A percentile compares a stretch with the other conserved stretches of the same genome.
phyloP scores from a whole-genome alignment of 306 rosid species.

The Lathyrus aphaca region DNA sequence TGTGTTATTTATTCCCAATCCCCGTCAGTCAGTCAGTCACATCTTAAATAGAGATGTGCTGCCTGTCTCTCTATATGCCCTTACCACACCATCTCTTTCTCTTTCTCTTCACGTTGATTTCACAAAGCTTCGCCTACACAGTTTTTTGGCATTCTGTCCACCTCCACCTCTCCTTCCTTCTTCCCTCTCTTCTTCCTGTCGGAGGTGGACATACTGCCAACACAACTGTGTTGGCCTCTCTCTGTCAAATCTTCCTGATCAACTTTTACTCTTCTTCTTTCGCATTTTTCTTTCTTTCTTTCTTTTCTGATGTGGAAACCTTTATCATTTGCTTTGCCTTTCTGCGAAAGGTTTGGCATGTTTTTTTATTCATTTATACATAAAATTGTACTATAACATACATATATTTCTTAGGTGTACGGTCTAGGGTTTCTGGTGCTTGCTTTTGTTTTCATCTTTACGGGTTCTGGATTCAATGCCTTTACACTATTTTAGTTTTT shows the following conservation, averaged over 20 bases:
- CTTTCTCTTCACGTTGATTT: constrained; percentile 65
- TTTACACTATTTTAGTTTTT: neutral
- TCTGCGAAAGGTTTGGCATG: neutral
- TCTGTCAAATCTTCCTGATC: constrained; percentile 76
- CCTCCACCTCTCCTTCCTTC: constrained; percentile 46
- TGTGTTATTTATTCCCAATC: neutral
- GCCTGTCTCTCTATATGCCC: neutral
- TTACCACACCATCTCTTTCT: neutral
- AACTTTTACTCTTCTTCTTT: too few relatives aligned
- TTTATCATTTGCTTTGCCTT: neutral
- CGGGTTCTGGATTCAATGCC: neutral
- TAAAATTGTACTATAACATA: neutral
- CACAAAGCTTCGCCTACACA: constrained; percentile 74
- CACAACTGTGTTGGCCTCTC: constrained; percentile 69
- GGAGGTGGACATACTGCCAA: constrained; percentile 99
- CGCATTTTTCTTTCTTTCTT: too few relatives aligned
- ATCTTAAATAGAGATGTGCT: neutral
- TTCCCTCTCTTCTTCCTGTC: neutral
- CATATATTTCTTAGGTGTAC: neutral
- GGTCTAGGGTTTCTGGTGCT: neutral
- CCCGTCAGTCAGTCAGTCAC: neutral
- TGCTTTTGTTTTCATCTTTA: neutral
- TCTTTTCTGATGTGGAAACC: neutral
- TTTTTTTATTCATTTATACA: neutral
- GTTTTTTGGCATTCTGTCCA: constrained; percentile 99